Percentiles rank a stretch among this genome's conserved stretches.
Evolutionary conservation across 345 rosid species (phyloP).

Genomic region (Draba incana): DNA sequence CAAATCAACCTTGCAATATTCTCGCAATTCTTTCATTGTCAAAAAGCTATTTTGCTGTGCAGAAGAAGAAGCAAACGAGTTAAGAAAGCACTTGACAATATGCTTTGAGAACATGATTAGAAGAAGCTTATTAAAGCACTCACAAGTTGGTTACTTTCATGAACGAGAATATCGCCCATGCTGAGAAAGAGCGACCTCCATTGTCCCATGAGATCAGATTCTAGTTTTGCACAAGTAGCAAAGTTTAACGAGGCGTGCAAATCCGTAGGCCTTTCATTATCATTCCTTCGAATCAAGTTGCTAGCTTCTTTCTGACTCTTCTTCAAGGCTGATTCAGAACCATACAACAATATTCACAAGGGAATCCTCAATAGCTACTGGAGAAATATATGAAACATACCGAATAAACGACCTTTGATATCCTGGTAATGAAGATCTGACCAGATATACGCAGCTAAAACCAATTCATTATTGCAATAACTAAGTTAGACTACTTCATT

Average conservation of each 20-base stretch:
- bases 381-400: constrained; percentile 41
- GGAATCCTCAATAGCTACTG: not conserved
- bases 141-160: constrained; percentile 76
- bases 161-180: constrained; percentile 68
- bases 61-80: constrained; percentile 5
- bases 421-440: constrained; percentile 94
- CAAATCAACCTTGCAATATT: constrained; percentile 71
- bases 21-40: constrained; percentile 65
- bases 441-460: constrained; percentile 92
- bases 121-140: constrained; percentile 42
- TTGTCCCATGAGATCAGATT: constrained; percentile 59
- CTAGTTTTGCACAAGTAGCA: constrained; percentile 50
- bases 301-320: constrained; percentile 83
- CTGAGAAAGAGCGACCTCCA: constrained; percentile 86
- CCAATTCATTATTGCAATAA: constrained; percentile 23
- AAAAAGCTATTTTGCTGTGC: constrained; percentile 56
- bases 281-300: constrained; percentile 55
- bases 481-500: constrained; percentile 2
- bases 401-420: constrained; percentile 72
- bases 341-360: constrained; percentile 4
- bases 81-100: not conserved
- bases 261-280: constrained; percentile 50
- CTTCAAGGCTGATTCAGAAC: constrained; percentile 53
- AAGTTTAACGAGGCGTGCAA: constrained; percentile 41
- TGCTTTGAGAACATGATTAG: not conserved